Evolutionary conservation across 352 stramenopile species (phyloP), one percentile per base, ranked within the genome.

Genomic region (Blastocystis sp.): DNA sequence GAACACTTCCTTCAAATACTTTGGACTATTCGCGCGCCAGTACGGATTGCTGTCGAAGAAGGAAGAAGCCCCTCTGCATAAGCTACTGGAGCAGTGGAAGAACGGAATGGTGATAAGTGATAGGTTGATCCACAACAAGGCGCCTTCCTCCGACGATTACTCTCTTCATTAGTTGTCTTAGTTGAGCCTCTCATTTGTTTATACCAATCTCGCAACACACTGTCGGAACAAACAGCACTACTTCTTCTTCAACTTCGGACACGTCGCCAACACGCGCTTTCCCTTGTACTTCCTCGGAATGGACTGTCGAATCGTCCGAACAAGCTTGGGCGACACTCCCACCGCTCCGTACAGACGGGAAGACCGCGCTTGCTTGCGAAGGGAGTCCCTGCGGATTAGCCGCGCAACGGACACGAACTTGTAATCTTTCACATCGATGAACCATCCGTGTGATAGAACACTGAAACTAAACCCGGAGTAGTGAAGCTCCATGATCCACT

Each of bases 1-100:
- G 54, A 95, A 95, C 89, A 94, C 93, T 88, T 94, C 92, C 88
- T 95, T 95, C 89, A 95, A 95, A 89, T 92, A 94, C 89, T 95
- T 95, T 84, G 94, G 94, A 87, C 90, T 93, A 11, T 95, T 95
- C 70, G 92, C 93, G 66, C 92, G 89, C 62, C 91, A 94, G 87
- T 94, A 94, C 76, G 92, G 95, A 42, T 91, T 95, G 57, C 92
- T 95, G 1, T 92, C 94, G 89, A 92, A 92, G 87, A 93, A 93
- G 21, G 93, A 95, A 70, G 92, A 94, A 90, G 90, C 94, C 84
- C 93, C 93, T 24, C 91, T 95, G 45, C 93, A 92, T 63, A 92
- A 94, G 6, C 91, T 95, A 45, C 94, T 95, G 10, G 11, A 80
- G 52, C 1, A 24, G 28, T 80, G 21, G 28, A 34, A 34, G 28